Evolutionary conservation across 768 basidiomycete species (phyloP).

Genomic region (Inosperma sp.): DNA sequence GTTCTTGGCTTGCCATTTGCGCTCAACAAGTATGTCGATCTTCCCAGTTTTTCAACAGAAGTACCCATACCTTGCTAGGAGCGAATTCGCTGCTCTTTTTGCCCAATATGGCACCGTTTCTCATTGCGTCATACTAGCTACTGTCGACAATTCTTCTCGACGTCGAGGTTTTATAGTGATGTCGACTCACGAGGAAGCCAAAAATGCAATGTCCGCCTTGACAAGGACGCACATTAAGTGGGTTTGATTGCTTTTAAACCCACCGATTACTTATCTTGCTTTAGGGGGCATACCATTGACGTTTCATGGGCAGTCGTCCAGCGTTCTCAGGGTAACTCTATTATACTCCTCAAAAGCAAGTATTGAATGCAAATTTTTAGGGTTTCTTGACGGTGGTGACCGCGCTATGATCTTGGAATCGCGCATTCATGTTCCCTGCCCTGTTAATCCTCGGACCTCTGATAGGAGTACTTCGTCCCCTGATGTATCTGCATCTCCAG

Average conservation of each 20-base stretch:
- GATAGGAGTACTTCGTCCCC: slow-evolving; percentile 26
- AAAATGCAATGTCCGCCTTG: slow-evolving; percentile 57
- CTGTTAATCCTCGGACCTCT: slow-evolving; percentile 19
- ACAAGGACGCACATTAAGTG: slow-evolving; percentile 71
- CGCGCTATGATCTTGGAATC: slow-evolving; percentile 59
- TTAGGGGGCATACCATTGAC: slow-evolving; percentile 70
- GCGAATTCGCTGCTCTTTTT: slow-evolving; percentile 60
- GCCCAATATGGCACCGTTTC: slow-evolving; percentile 61
- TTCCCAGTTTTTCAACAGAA: not conserved
- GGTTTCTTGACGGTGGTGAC: slow-evolving; percentile 79
- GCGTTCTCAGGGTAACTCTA: slow-evolving; percentile 63
- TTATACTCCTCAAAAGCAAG: not conserved
- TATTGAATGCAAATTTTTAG: slow-evolving; percentile 31
- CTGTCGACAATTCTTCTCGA: slow-evolving; percentile 78
- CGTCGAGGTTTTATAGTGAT: slow-evolving; percentile 83
- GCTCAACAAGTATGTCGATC: slow-evolving; percentile 56
- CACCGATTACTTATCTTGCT: slow-evolving; percentile 9
- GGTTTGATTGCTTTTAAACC: slow-evolving; percentile 11
- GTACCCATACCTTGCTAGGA: slow-evolving; percentile 25
- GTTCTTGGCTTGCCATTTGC: slow-evolving; percentile 82
- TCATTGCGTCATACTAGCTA: slow-evolving; percentile 79
- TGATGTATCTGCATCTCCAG: slow-evolving; percentile 33
- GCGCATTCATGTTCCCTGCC: slow-evolving; percentile 33
- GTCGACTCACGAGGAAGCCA: slow-evolving; percentile 69
- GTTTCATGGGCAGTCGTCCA: slow-evolving; percentile 88